phyloP scores from a whole-genome alignment of 75 land plant genomes.

The Pinus tabuliformis region DNA sequence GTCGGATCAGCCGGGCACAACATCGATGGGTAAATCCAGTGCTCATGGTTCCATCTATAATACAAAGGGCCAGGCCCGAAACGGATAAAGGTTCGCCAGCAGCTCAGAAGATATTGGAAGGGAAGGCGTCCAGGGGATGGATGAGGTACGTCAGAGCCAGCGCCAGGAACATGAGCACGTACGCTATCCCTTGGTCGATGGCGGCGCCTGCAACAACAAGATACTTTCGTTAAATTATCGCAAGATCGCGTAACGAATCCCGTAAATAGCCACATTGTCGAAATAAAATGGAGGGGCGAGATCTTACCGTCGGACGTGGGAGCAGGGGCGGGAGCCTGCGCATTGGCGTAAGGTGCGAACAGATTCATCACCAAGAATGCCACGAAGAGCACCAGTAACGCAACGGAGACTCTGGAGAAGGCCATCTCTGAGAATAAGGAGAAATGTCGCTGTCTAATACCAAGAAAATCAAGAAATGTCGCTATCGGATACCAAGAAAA shows the following conservation, averaged over 20 bases:
- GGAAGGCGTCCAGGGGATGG: constrained; percentile 49
- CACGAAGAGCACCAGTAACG: background rate
- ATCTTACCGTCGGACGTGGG: too few species aligned
- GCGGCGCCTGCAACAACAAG: constrained; percentile 19
- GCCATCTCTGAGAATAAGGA: constrained; percentile 24
- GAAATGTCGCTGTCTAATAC: too few species aligned
- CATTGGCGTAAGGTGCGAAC: background rate
- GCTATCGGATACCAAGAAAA: background rate
- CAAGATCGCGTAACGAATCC: too few species aligned
- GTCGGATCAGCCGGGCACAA: too few species aligned
- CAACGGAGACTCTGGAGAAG: background rate
- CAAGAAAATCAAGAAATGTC: background rate
- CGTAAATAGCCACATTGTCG: background rate
- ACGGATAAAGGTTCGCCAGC: too few species aligned
- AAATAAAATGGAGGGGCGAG: background rate
- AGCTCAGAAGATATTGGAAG: constrained; percentile 8
- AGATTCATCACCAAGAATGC: constrained; percentile 1
- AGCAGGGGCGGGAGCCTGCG: too few species aligned
- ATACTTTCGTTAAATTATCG: too few species aligned
- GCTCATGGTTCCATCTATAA: too few species aligned
- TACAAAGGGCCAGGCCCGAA: too few species aligned
- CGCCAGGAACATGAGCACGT: constrained; percentile 51
- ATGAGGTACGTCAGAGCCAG: constrained; percentile 61
- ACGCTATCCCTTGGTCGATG: constrained; percentile 25
- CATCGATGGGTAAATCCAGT: too few species aligned